Percentiles rank a stretch among this genome's conserved stretches.
Conservation (phyloP, 352 stramenopile genomes). For the Pythium scleroteichum region DNA sequence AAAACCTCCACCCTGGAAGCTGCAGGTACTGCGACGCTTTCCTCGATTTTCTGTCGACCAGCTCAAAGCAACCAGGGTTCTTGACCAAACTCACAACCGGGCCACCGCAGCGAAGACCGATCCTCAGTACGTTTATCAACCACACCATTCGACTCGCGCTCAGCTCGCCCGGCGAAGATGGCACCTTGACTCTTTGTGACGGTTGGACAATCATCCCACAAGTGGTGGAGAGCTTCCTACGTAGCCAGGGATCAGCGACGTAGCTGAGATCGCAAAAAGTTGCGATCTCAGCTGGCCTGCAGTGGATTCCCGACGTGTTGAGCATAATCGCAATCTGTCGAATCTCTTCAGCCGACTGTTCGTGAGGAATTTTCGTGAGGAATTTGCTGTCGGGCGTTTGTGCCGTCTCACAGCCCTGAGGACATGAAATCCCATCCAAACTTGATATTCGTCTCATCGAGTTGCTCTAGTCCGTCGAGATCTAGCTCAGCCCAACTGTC, state of each 20-base stretch:
- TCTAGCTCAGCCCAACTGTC: too few species aligned
- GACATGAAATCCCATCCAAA: too few species aligned
- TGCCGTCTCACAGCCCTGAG: too few species aligned
- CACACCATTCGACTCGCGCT: constrained; percentile 15
- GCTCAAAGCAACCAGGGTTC: constrained; percentile 22
- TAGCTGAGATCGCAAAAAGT: too few species aligned
- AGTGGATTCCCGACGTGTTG: neutral
- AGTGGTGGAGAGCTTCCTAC: constrained; percentile 26
- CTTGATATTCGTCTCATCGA: too few species aligned
- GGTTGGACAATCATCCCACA: constrained; percentile 21
- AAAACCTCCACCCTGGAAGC: constrained; percentile 14
- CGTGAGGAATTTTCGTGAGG: too few species aligned
- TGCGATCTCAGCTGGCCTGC: neutral
- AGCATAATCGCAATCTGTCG: neutral
- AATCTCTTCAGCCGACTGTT: too few species aligned
- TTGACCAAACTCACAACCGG: constrained; percentile 26
- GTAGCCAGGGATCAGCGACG: neutral
- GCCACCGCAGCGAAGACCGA: constrained; percentile 13
- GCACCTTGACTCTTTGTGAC: constrained; percentile 5
- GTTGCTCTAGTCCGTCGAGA: too few species aligned
- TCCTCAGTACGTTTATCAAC: constrained; percentile 26
- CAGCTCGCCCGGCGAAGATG: neutral
- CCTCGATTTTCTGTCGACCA: constrained; percentile 17
- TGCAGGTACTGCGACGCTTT: constrained; percentile 28
- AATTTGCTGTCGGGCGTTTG: too few species aligned